Evolutionary conservation across 768 basidiomycete species (phyloP), one percentile per base, ranked within the genome.

Genomic region (Atractiella rhizophila): DNA sequence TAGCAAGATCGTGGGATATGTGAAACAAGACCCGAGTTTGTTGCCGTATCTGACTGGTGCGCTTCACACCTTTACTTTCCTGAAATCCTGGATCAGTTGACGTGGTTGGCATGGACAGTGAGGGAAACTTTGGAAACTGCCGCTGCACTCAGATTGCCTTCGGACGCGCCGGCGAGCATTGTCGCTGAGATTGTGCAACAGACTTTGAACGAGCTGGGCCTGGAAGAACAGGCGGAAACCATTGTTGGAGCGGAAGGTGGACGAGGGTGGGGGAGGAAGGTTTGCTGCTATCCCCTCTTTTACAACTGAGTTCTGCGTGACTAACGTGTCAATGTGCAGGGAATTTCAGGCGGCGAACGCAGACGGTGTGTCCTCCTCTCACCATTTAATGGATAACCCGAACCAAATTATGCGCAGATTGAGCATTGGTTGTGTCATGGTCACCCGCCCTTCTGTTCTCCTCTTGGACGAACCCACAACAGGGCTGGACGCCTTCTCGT

Each of bases 321-420:
- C 16, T 21, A 21, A 21, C 16, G 33, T n/a, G 10, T 18, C 16
- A 9, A 9, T 10, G 16, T 60, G 64, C 28, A 59, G 39, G 71
- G 71, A 2, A 68, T 74, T 25, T 67, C 65, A 6, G 71, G 70
- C 12, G 70, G 74, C 8, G 73, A 76, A 51, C 68, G 68, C 12
- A 27, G 49, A 2, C 28, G 49, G 37, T 38, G 20, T 1, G 35
- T n/a, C 31, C 9, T 9, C 9, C 25, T 37, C 6, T 6, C 21
- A 10, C 5, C 11, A 16, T 12, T 16, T 7, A 16, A 4, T 5
- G 26, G 5, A 8, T 19, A 2, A 12, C 9, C 11, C 8, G 2
- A 8, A 18, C 10, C 8, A n/a, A 19, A 25, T 25, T 4, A 25
- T 12, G 49, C 64, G 71, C 21, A 63, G 66, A 4, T 64, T 69